Percentiles rank a stretch among this genome's conserved stretches.
These are phyloP conservation scores for Penicillium sp. DNA, from an alignment of 2,329 filamentous ascomycete species.

Conservation along the genomic window DNA sequence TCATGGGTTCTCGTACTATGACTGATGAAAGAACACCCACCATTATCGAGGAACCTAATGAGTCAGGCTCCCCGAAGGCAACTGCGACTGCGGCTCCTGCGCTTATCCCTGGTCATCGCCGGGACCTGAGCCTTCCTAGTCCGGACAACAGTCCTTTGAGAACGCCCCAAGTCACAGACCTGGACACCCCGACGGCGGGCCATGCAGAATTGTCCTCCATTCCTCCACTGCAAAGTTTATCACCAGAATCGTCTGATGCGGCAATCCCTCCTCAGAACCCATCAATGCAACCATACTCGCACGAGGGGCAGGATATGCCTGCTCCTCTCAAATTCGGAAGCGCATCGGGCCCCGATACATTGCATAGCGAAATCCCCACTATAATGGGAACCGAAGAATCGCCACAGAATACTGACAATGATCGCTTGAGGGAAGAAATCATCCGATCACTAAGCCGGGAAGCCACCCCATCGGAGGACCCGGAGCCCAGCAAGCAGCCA, in stretches of 20 bases:
- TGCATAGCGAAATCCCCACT: constrained; percentile 29
- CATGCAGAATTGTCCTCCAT: constrained; percentile 45
- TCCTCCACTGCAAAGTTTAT: constrained; percentile 25
- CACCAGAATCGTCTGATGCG: constrained; percentile 13
- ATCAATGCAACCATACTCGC: constrained; percentile 6
- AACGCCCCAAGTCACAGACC: constrained; percentile 52
- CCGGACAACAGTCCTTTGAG: constrained; percentile 61
- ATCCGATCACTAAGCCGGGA: constrained; percentile 47
- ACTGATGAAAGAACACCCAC: constrained; percentile 49
- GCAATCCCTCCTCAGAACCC: constrained; percentile 2
- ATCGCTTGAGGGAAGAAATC: constrained; percentile 48
- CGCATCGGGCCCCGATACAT: constrained; percentile 15
- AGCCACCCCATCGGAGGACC: constrained; percentile 31
- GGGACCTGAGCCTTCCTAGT: constrained; percentile 58
- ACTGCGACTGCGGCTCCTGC: constrained; percentile 28
- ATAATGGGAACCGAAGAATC: constrained; percentile 37
- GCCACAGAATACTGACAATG: constrained; percentile 42
- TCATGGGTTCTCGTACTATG: constrained; percentile 51
- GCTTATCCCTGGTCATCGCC: constrained; percentile 55
- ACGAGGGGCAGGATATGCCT: constrained; percentile 23
- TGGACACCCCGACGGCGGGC: constrained; percentile 42
- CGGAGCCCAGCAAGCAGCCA: constrained; percentile 22
- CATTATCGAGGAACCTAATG: constrained; percentile 54
- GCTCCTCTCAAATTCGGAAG: constrained; percentile 35
- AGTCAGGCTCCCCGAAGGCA: constrained; percentile 25